phyloP scores from a whole-genome alignment of 148 eudicot genomes.

The Cornus suecica region DNA sequence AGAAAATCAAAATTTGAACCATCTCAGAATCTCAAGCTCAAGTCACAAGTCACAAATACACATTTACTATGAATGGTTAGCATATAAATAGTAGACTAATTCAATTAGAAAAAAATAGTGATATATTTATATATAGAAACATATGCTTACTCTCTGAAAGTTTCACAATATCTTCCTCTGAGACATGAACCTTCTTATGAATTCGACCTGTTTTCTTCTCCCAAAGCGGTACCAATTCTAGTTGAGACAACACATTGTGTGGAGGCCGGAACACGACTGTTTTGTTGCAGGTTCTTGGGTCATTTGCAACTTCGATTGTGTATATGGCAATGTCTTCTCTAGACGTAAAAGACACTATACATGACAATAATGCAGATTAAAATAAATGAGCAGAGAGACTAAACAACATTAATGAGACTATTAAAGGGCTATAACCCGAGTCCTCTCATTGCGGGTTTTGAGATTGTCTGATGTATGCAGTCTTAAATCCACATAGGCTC shows the following conservation, averaged over 20 bases:
- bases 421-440: no score
- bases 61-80: no score
- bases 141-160: conserved; percentile 11
- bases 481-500: no score
- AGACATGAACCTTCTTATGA: conserved; percentile 3
- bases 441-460: no score
- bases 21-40: no score
- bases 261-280: conserved; percentile 2
- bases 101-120: no score
- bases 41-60: background rate
- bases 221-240: conserved; percentile 15
- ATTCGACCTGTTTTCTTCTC: conserved; percentile 7
- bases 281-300: conserved; percentile 8
- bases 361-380: background rate
- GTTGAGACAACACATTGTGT: conserved; percentile 10
- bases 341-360: conserved; percentile 5
- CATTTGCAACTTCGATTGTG: conserved; percentile 7
- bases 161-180: conserved; percentile 7
- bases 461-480: no score
- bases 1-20: background rate
- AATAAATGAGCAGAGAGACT: background rate
- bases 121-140: no score
- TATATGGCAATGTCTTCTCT: conserved; percentile 14
- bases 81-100: no score
- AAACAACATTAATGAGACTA: no score